Base-by-base conservation (phyloP, 805 yeast species). In the Wickerhamomyces bisporus region DNA sequence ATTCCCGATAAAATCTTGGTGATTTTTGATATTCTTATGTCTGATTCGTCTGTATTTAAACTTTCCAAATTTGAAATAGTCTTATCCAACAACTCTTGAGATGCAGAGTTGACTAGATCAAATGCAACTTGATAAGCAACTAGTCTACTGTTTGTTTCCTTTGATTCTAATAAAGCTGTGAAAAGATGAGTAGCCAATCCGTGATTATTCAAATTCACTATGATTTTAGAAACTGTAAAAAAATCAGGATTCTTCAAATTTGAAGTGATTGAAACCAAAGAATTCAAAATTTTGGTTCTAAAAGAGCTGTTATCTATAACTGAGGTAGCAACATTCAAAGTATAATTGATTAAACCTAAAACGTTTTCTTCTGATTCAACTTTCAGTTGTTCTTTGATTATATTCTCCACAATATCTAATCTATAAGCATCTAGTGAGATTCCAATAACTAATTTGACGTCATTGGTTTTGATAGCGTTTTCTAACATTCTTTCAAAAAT, bases 81-180 rank as follows among this genome's bases (percentile, higher is more conserved):
- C 32, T 67, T 71, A 39, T 78, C 81, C 41, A 89, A 70, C 48
- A 93, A 71, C 56, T 86, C 94, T 65, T 91, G 98, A 7, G 96
- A 77, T 0, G 96, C 96, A 13, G 94, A 80, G 38, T 79, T 80
- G 6, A 89, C 97, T 42, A 93, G 73, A 60, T 93, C 98, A 60
- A 93, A 93, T 1, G 97, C 97, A 38, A 91, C 86, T 68, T 93
- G 98, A 61, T 78, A 86, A 3, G 95, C 95, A 42, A 84, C 70
- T 45, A 78, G 68, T 34, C 70, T 74, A 15, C 68, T 58, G 25
- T 60, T 61, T 35, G 70, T 62, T n/a, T 67, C 61, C 11, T 55
- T 60, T 3, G 57, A 45, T 4, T 55, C 50, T 29, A 86, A 54
- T 43, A 86, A 68, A 42, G 73, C 73, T 49, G 73, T 72, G 60